Percentiles rank a stretch among this genome's conserved stretches.
These are phyloP conservation scores for Microbotryum lychnidis-dioicae DNA, from an alignment of 1,284 basidiomycete species.

Conservation along the genomic window DNA sequence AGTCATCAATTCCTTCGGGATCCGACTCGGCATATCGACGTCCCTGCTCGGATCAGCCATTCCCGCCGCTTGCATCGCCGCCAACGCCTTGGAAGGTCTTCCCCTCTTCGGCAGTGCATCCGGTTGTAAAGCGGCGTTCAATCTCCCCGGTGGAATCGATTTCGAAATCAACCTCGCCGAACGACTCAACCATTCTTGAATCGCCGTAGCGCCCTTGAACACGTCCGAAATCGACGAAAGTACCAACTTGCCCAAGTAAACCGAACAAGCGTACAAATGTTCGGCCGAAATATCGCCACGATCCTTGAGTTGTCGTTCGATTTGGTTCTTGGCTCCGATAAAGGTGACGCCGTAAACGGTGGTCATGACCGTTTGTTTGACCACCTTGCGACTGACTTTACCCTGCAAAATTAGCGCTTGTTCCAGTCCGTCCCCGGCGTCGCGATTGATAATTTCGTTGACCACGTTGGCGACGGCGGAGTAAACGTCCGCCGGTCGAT, in stretches of 20 bases:
- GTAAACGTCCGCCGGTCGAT: slow-evolving; percentile 91
- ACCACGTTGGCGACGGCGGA: slow-evolving; percentile 83
- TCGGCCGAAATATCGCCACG: slow-evolving; percentile 65
- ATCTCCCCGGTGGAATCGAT: slow-evolving; percentile 69
- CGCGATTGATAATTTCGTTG: slow-evolving; percentile 43
- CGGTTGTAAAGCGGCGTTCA: slow-evolving; percentile 45
- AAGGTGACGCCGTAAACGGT: slow-evolving; percentile 98
- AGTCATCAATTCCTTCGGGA: slow-evolving; percentile 87
- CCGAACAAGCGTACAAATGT: slow-evolving; percentile 63
- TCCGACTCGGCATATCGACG: slow-evolving; percentile 36
- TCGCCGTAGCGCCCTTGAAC: slow-evolving; percentile 81
- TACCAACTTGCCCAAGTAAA: slow-evolving; percentile 53
- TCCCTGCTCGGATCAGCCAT: background rate
- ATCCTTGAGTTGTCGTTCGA: slow-evolving; percentile 77
- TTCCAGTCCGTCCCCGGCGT: slow-evolving; percentile 49
- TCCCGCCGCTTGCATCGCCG: slow-evolving; percentile 18
- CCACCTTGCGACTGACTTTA: slow-evolving; percentile 85
- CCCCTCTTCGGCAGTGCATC: slow-evolving; percentile 5
- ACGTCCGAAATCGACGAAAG: slow-evolving; percentile 83
- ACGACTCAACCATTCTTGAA: slow-evolving; percentile 83
- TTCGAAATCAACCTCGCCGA: slow-evolving; percentile 79
- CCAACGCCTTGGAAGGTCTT: background rate
- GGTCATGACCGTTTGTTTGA: slow-evolving; percentile 99
- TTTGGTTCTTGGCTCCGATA: slow-evolving; percentile 90
- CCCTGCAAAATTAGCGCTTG: slow-evolving; percentile 62